Evolutionary conservation across 768 basidiomycete genomes (phyloP), one percentile per base, ranked within the genome.

Genomic region (Clitopilus passeckerianus): DNA sequence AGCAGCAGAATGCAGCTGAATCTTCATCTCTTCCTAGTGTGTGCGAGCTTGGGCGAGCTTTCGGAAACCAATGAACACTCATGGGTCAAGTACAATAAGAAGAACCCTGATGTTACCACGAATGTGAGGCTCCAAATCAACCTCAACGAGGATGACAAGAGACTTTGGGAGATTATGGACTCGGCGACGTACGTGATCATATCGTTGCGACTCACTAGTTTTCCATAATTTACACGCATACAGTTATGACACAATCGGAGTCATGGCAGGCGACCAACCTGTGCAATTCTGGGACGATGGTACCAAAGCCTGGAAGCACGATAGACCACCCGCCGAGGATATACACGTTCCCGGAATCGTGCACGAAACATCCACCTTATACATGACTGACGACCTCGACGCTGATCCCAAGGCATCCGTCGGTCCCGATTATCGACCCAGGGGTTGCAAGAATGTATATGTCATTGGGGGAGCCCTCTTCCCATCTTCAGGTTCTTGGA

Each of bases 391-490:
- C 37, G n/a, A 41, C 37, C n/a, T n/a, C 5, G 3, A 4, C 5
- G 14, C 15, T 5, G 52, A 53, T 33, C 2, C 10, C 10, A 15
- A 23, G 16, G 52, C 52, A 3, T 53, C 52, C 3, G 52, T 53
- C 4, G 52, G 30, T 2, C 14, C 52, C 15, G 30, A 53, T 14
- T 53, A 53, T n/a, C 52, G 52, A 15, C 52, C 52, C 14, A 23
- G 30, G 15, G 52, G 52, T 15, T 33, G 22, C 22, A 33, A 53
- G 9, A 63, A 63, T 56, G 59, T 63, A 9, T 63, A 63, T 41
- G 62, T 63, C 34, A 60, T 56, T 9, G 57, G 62, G 1, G 62
- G 56, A n/a, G 62, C 59, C 6, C 35, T 63, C 12, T 63, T 63
- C 57, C 62, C 62, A 8, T 53, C 62, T 7, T 30, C 62, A 7